Evolutionary conservation across 331 rosid genomes (phyloP).

Genomic region (Malus hybrid): DNA sequence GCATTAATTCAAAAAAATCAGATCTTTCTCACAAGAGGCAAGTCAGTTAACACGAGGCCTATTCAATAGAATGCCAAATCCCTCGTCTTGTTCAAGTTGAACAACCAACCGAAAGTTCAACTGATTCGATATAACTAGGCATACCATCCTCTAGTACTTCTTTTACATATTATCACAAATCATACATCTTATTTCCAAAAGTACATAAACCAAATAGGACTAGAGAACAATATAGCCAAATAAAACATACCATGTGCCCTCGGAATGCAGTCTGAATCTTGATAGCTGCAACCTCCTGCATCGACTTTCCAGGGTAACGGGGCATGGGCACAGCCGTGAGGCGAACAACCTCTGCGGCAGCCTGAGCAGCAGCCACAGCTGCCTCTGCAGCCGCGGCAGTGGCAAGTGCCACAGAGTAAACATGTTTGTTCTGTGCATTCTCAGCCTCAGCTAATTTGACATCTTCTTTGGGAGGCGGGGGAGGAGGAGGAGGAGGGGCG

Average conservation of each 20-base stretch:
- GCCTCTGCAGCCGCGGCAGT: slow-evolving; percentile 84
- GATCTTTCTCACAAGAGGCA: neutral
- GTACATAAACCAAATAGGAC: neutral
- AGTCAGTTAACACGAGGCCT: neutral
- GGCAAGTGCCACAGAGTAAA: slow-evolving; percentile 74
- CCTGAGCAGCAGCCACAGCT: slow-evolving; percentile 74
- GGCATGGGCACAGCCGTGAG: slow-evolving; percentile 14
- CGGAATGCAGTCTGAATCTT: slow-evolving; percentile 55
- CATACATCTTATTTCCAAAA: neutral
- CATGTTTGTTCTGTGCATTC: slow-evolving; percentile 53
- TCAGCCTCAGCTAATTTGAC: slow-evolving; percentile 28
- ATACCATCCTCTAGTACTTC: neutral
- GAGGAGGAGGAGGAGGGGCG: neutral
- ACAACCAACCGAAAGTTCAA: neutral
- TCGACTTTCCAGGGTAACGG: slow-evolving; percentile 13
- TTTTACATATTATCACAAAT: neutral
- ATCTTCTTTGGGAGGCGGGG: slow-evolving; percentile 19
- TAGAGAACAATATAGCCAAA: neutral
- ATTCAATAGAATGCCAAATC: neutral
- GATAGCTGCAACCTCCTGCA: slow-evolving; percentile 46
- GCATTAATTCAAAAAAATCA: neutral
- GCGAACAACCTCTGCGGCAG: slow-evolving; percentile 67
- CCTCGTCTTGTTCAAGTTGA: neutral
- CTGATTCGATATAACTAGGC: neutral
- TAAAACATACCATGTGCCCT: slow-evolving; percentile 47